These are phyloP conservation scores for Penicillium samsonianum DNA, from an alignment of 495 filamentous ascomycete genomes.

Conservation along the genomic window DNA sequence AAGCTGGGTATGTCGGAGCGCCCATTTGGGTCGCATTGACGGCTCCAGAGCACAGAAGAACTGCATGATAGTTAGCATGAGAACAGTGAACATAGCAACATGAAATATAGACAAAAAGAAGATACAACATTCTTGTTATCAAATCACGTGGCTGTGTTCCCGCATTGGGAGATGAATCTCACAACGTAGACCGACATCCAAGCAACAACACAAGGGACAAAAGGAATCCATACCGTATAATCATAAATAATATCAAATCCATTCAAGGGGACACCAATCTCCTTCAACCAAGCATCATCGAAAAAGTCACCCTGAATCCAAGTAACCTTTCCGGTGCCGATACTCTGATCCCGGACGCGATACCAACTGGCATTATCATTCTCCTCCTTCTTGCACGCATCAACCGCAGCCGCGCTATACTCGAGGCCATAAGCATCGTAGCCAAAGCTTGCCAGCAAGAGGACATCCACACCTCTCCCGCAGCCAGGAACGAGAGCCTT, in stretches of 20 bases:
- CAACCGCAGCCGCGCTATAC: slow-evolving; percentile 57
- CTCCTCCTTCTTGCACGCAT: slow-evolving; percentile 53
- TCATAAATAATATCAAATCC: slow-evolving; percentile 82
- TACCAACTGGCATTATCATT: slow-evolving; percentile 44
- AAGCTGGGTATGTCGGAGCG: slow-evolving; percentile 62
- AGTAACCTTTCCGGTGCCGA: slow-evolving; percentile 54
- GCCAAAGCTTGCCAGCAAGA: slow-evolving; percentile 67
- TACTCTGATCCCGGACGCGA: slow-evolving; percentile 41
- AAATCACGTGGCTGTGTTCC: background rate
- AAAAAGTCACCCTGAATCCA: slow-evolving; percentile 77
- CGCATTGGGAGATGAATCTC: background rate
- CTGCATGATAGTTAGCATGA: slow-evolving; percentile 42
- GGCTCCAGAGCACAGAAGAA: slow-evolving; percentile 80
- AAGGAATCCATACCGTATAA: slow-evolving; percentile 63
- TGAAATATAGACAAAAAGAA: slow-evolving; percentile 3
- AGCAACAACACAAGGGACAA: background rate
- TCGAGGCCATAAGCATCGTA: slow-evolving; percentile 77
- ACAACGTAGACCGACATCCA: background rate
- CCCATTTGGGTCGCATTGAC: slow-evolving; percentile 66
- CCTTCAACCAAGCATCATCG: slow-evolving; percentile 57
- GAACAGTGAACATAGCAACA: slow-evolving; percentile 12
- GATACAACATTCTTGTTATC: background rate
- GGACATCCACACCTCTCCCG: slow-evolving; percentile 73
- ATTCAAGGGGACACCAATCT: slow-evolving; percentile 44
- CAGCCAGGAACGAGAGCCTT: slow-evolving; percentile 70